Percentiles rank a stretch among this genome's conserved stretches.
Evolutionary conservation across 2,329 filamentous ascomycete genomes (phyloP).

Genomic region (Alternaria arbusti): DNA sequence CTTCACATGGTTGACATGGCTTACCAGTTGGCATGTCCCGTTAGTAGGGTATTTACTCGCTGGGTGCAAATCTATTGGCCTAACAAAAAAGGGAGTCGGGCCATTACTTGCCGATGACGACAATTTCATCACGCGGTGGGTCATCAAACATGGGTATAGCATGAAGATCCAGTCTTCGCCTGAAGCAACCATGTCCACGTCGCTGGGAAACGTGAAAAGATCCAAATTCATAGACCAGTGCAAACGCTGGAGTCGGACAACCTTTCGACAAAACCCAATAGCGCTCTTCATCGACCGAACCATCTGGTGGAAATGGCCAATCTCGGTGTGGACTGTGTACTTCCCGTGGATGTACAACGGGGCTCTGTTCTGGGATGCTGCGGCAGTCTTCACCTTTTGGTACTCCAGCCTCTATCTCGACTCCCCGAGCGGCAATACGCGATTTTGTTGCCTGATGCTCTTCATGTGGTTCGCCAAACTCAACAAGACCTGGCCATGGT

Average conservation of each 20-base stretch:
- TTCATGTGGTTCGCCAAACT: conserved; percentile 26
- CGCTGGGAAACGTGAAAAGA: conserved; percentile 38
- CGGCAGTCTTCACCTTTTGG: conserved; percentile 12
- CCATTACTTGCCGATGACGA: conserved; percentile 41
- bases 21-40: too few relatives aligned
- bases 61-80: background rate
- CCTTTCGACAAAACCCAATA: conserved; percentile 31
- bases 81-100: conserved; percentile 11
- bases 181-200: conserved; percentile 45
- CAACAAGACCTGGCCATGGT: conserved; percentile 32
- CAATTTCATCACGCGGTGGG: conserved; percentile 60
- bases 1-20: too few relatives aligned
- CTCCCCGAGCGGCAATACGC: background rate
- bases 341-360: conserved; percentile 37
- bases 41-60: too few relatives aligned
- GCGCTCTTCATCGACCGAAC: conserved; percentile 27
- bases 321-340: conserved; percentile 30
- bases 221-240: conserved; percentile 32
- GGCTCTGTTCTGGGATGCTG: conserved; percentile 29
- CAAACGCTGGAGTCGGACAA: conserved; percentile 34
- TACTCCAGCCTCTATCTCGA: conserved; percentile 13
- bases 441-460: conserved; percentile 6
- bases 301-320: conserved; percentile 33
- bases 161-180: conserved; percentile 61
- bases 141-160: conserved; percentile 55